A percentile compares a stretch with the other conserved stretches of the same genome.
phyloP scores from a whole-genome alignment of 257 asterid genomes.

The Cordia subcordata region DNA sequence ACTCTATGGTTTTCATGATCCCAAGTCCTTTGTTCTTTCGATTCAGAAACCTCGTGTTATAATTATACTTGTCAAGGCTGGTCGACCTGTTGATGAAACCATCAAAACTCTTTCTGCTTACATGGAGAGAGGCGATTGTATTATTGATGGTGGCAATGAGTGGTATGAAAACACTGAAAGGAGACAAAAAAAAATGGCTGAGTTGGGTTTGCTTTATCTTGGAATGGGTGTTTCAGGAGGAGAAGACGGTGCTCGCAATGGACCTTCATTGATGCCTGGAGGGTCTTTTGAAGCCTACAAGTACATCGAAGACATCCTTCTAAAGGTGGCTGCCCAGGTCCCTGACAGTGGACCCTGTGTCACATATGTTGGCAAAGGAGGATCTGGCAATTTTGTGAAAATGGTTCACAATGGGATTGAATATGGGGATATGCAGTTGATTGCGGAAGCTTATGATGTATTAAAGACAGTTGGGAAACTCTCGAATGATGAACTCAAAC shows the following conservation, averaged over 20 bases:
- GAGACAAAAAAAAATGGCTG: conserved; percentile 72
- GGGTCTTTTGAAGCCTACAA: conserved; percentile 82
- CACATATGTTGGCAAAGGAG: conserved; percentile 85
- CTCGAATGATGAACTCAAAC: conserved; percentile 67
- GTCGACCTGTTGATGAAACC: conserved; percentile 93
- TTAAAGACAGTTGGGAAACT: conserved; percentile 88
- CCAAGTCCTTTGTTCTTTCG: conserved; percentile 72
- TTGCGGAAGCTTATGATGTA: conserved; percentile 91
- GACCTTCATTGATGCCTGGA: conserved; percentile 98
- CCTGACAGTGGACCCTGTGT: conserved; percentile 97
- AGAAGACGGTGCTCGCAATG: conserved; percentile 92
- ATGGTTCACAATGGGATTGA: conserved; percentile 96
- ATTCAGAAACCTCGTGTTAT: conserved; percentile 92
- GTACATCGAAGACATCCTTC: conserved; percentile 71
- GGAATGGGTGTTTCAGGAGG: conserved; percentile 99
- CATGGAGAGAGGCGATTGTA: conserved; percentile 96
- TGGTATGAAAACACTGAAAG: conserved; percentile 99
- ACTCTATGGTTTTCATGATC: conserved; percentile 74
- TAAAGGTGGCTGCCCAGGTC: conserved; percentile 94
- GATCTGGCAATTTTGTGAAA: conserved; percentile 90
- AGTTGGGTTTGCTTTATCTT: conserved; percentile 64
- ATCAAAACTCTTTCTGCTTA: conserved; percentile 77
- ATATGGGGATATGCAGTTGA: conserved; percentile 97
- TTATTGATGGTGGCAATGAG: conserved; percentile 94
- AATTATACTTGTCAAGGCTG: conserved; percentile 95